A percentile compares a stretch with the other conserved stretches of the same genome.
Evolutionary conservation across 140 eudicot genomes (phyloP).

Genomic region (Anethum foeniculum): DNA sequence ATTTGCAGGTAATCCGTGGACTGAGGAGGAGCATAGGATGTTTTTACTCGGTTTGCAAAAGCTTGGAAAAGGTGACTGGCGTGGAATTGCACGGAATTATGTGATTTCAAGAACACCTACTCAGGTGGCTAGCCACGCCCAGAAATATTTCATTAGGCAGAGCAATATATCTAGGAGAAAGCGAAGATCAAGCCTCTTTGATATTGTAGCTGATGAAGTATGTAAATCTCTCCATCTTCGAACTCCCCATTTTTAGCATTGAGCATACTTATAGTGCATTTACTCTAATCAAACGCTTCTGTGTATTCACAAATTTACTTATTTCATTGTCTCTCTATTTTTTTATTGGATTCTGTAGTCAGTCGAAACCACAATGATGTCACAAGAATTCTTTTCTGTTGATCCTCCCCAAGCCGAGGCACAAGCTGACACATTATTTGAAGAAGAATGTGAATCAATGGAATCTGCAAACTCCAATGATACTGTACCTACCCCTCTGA

Average conservation of each 20-base stretch:
- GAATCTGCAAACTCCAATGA: conserved; percentile 69
- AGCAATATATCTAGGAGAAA: conserved; percentile 77
- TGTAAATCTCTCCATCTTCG: conserved; percentile 15
- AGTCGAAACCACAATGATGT: conserved; percentile 35
- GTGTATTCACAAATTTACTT: not conserved
- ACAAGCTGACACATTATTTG: conserved; percentile 38
- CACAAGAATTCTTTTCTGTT: conserved; percentile 37
- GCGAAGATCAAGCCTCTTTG: conserved; percentile 89
- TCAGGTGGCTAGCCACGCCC: conserved; percentile 96
- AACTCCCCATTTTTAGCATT: not conserved
- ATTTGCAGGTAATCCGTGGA: conserved; percentile 81
- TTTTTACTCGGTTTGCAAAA: conserved; percentile 84
- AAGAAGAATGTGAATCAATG: conserved; percentile 82
- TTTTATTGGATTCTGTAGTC: conserved; percentile 30
- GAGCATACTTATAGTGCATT: not conserved
- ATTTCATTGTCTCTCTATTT: not conserved
- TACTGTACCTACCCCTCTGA: conserved; percentile 28
- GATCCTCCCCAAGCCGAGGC: conserved; percentile 50
- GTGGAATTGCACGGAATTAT: conserved; percentile 82
- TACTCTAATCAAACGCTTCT: not conserved
- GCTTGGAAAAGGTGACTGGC: conserved; percentile 99
- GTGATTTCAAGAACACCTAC: conserved; percentile 90
- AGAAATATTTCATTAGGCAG: conserved; percentile 83
- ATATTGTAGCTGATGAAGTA: conserved; percentile 87
- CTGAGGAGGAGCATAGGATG: conserved; percentile 92